Base-by-base conservation (phyloP, 768 basidiomycete genomes). In the Gymnopilus junonius region DNA sequence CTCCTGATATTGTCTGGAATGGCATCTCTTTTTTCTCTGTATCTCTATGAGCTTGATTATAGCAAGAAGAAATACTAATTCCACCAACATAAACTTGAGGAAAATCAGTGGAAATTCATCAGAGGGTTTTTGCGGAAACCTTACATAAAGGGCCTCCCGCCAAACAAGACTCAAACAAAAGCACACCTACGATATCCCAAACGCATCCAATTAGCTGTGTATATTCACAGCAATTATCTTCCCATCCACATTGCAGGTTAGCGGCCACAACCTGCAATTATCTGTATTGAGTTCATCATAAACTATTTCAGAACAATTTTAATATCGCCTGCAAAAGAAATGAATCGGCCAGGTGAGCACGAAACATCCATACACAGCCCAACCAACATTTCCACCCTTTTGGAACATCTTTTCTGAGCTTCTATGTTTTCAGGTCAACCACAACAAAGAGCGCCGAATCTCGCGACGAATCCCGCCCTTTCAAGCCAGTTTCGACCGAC, bases 361-460 rank as follows among this genome's bases (percentile, higher is more conserved):
- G 39, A 50, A 55, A 29, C 35, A 34, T 62, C 54, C 59, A 43
- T 43, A 32, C 42, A 31, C 20, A 17, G 54, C 27, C 31, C 43
- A 43, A 29, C 42, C 27, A 45, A 43, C 50, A 46, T 29, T 31
- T 29, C 25, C 15, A 46, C 46, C 29, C 51, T 55, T 46, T 60
- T 61, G 69, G 39, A 54, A 63, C 55, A 54, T 46, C 62, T 71
- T 71, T 75, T 70, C 58, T 61, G 60, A 63, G 63, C 74, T 69
- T 65, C 74, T 51, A 53, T 60, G 48, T 58, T 55, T 70, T 63
- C 74, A 92, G 90, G 90, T 71, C 91, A 92, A 84, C 90, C 91
- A 57, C 90, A 89, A 70, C 91, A 92, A 76, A 83, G 91, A 74
- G 90, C 91, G 55, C 90, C 92, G 66, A 90, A 84, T 75, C 84